Evolutionary conservation across 108 stramenopile species (phyloP), one percentile per base, ranked within the genome.

Genomic region (Parietichytrium sp.): DNA sequence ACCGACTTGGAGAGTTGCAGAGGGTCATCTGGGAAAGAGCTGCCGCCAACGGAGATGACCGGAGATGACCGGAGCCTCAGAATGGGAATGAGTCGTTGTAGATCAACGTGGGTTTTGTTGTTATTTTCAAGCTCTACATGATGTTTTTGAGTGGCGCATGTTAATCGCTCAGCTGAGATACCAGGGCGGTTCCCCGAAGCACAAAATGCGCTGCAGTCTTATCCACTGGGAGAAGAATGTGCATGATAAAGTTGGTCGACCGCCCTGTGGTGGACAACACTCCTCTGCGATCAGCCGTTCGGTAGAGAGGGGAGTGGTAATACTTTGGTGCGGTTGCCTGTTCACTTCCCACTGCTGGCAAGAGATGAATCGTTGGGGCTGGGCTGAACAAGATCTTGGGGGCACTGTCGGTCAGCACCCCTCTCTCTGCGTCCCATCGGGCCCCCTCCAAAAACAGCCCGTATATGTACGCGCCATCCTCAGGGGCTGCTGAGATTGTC

Each of bases 381-480:
- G n/a, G 18, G 23, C 54, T 52, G 78, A 84, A 91, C 4, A 91
- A 80, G 54, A 88, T 89, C 29, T 85, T 78, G 2, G 91, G 91
- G 29, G 26, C 26, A 36, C 84, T 80, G 52, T 90, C 90, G 45
- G 82, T 87, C 38, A 91, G 51, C 23, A 33, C 51, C 50, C 84
- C 88, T 1, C 36, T 31, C 15, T 3, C 72, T 10, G 49, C 48
- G 52, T 87, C 87, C 90, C 90, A 91, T 20, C 89, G 61, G 10
- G 89, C 90, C 18, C 91, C 91, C 52, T 91, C 87, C 16, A 91
- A 29, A 50, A 86, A 91, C 18, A 91, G 49, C 2, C 91, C 91
- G 45, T 84, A 48, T 18, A 89, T 29, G 61, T 61, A 84, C 1
- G 91, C 90, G 8, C 91, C 91, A 49, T 90, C 90, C 7, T 79